phyloP scores from a whole-genome alignment of 1,284 basidiomycete genomes.

The Kwoniella shivajii region DNA sequence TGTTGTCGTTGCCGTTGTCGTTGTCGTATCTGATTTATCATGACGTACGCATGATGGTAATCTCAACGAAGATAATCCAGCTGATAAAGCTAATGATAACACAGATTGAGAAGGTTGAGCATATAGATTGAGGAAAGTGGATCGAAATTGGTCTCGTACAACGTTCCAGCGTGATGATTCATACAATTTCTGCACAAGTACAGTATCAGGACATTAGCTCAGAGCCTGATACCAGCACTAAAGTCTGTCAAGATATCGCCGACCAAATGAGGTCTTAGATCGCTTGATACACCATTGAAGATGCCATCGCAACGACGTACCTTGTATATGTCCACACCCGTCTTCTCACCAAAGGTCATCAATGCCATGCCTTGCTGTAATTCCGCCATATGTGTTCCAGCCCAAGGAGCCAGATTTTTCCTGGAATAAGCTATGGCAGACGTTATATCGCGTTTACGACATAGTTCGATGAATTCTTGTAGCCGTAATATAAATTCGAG shows the following conservation, averaged over 20 bases:
- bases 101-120: conserved; percentile 82
- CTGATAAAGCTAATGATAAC: conserved; percentile 81
- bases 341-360: conserved; percentile 64
- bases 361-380: conserved; percentile 76
- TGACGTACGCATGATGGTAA: conserved; percentile 68
- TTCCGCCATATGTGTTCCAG: conserved; percentile 72
- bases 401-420: conserved; percentile 81
- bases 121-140: conserved; percentile 81
- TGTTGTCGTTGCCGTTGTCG: neutral
- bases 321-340: conserved; percentile 49
- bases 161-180: conserved; percentile 72
- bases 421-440: conserved; percentile 84
- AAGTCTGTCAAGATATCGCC: neutral
- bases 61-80: conserved; percentile 83
- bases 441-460: conserved; percentile 64
- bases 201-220: neutral
- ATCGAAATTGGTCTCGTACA: conserved; percentile 74
- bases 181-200: conserved; percentile 69
- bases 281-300: no score
- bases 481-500: conserved; percentile 93
- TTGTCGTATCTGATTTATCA: conserved; percentile 36
- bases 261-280: no score
- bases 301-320: conserved; percentile 29
- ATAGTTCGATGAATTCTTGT: conserved; percentile 94
- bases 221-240: neutral